phyloP scores from a whole-genome alignment of 2,329 filamentous ascomycete species.

The Cylindrodendrum hubeiense region DNA sequence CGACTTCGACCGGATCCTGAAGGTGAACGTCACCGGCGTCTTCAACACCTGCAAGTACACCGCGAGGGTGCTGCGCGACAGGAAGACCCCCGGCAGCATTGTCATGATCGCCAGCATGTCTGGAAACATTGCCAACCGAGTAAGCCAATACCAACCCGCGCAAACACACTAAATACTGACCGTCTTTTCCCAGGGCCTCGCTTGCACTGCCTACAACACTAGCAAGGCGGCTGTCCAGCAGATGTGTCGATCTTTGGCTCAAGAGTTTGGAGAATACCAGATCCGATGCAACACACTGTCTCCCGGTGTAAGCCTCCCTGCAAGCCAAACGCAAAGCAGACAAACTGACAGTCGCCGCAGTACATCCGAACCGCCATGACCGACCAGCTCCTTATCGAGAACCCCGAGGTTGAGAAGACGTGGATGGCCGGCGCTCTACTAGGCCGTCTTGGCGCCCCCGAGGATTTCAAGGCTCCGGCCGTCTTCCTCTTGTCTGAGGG shows the following conservation, averaged over 20 bases:
- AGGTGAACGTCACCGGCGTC: constrained; percentile 78
- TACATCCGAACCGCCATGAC: constrained; percentile 64
- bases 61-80: constrained; percentile 66
- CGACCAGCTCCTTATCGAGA: constrained; percentile 55
- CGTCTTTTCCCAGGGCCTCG: constrained; percentile 61
- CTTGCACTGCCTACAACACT: constrained; percentile 73
- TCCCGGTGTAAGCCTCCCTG: constrained; percentile 59
- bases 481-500: constrained; percentile 69
- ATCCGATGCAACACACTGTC: constrained; percentile 77
- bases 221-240: constrained; percentile 73
- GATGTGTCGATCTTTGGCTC: constrained; percentile 69
- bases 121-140: constrained; percentile 63
- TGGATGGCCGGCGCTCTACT: constrained; percentile 68
- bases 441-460: constrained; percentile 64
- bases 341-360: constrained; percentile 31
- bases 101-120: constrained; percentile 64
- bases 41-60: constrained; percentile 79
- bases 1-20: constrained; percentile 76
- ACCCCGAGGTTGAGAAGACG: constrained; percentile 63
- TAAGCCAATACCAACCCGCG: constrained; percentile 43
- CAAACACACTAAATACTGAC: not conserved
- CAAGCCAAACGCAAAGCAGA: not conserved
- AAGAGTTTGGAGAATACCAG: constrained; percentile 72
- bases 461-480: constrained; percentile 69
- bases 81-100: constrained; percentile 58